These are phyloP conservation scores for Sugiyamaella boreocaroliniensis DNA, from an alignment of 805 yeast genomes.

Conservation along the genomic window DNA sequence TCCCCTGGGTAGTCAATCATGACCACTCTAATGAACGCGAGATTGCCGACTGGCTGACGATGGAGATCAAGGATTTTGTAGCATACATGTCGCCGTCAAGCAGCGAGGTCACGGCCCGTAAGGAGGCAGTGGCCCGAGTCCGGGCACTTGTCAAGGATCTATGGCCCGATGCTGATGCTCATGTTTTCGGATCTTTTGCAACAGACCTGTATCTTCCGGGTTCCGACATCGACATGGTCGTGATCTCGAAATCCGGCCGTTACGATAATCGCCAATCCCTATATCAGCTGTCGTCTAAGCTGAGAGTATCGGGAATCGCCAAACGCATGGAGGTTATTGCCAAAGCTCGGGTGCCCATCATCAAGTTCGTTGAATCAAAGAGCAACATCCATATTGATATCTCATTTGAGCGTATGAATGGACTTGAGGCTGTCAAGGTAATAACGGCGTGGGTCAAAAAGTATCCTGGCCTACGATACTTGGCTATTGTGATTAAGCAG, in stretches of 20 bases:
- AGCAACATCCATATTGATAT: constrained; percentile 76
- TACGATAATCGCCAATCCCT: constrained; percentile 54
- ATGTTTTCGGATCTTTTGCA: constrained; percentile 91
- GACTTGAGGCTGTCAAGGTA: constrained; percentile 71
- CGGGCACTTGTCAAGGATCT: constrained; percentile 44
- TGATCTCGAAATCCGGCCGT: constrained; percentile 54
- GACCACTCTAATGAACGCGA: constrained; percentile 73
- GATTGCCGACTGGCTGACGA: constrained; percentile 78
- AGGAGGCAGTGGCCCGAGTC: constrained; percentile 54
- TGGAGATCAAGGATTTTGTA: constrained; percentile 79
- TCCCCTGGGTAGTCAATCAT: constrained; percentile 73
- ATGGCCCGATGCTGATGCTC: constrained; percentile 76
- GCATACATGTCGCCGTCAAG: constrained; percentile 79
- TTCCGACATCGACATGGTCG: constrained; percentile 91
- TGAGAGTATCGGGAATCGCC: constrained; percentile 58
- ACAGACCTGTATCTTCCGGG: constrained; percentile 91
- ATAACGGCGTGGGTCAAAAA: constrained; percentile 67
- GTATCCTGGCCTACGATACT: constrained; percentile 75
- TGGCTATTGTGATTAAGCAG: constrained; percentile 77
- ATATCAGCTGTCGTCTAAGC: constrained; percentile 63
- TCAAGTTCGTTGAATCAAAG: constrained; percentile 73
- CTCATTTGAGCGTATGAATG: constrained; percentile 80
- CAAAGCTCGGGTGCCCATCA: constrained; percentile 87
- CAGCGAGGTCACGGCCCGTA: constrained; percentile 62
- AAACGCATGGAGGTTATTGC: constrained; percentile 77